Evolutionary conservation across 1,284 basidiomycete species (phyloP).

Genomic region (Gymnopus androsaceus): DNA sequence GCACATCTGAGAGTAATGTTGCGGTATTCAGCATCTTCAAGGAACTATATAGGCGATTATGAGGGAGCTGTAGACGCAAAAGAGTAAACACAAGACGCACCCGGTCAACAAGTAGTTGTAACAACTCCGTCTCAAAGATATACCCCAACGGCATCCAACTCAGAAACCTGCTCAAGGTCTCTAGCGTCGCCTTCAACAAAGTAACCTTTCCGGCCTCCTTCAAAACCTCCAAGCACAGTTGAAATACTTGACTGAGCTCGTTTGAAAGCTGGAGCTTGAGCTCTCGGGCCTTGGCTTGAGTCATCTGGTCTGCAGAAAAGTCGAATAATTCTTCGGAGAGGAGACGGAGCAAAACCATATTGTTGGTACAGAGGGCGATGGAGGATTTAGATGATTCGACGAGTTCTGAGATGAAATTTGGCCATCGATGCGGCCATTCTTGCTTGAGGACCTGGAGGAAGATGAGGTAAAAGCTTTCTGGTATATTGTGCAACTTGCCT

Average conservation of each 20-base stretch:
- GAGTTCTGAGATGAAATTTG: slow-evolving; percentile 96
- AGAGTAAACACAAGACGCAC: slow-evolving; percentile 52
- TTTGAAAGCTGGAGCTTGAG: slow-evolving; percentile 98
- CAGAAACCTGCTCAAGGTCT: slow-evolving; percentile 94
- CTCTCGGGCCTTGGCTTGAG: slow-evolving; percentile 95
- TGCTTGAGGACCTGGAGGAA: slow-evolving; percentile 90
- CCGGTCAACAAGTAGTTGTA: slow-evolving; percentile 88
- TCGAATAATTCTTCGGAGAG: slow-evolving; percentile 99
- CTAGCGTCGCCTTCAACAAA: slow-evolving; percentile 92
- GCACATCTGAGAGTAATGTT: slow-evolving; percentile 98
- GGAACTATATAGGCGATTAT: slow-evolving; percentile 63
- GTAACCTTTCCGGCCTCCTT: slow-evolving; percentile 97
- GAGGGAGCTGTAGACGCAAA: slow-evolving; percentile 11
- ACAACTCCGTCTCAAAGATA: slow-evolving; percentile 98
- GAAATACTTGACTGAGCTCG: slow-evolving; percentile 96
- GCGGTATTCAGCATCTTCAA: slow-evolving; percentile 96
- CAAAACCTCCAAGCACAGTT: slow-evolving; percentile 92
- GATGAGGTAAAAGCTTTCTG: neutral
- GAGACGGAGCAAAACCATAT: slow-evolving; percentile 98
- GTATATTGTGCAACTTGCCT: slow-evolving; percentile 59
- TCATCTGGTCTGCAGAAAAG: slow-evolving; percentile 99
- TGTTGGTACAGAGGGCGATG: slow-evolving; percentile 97
- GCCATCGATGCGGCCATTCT: slow-evolving; percentile 99
- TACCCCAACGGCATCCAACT: slow-evolving; percentile 99
- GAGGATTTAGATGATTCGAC: slow-evolving; percentile 97